A percentile compares a stretch with the other conserved stretches of the same genome.
Evolutionary conservation across 805 yeast genomes (phyloP).

Genomic region (Lipomyces kockii): DNA sequence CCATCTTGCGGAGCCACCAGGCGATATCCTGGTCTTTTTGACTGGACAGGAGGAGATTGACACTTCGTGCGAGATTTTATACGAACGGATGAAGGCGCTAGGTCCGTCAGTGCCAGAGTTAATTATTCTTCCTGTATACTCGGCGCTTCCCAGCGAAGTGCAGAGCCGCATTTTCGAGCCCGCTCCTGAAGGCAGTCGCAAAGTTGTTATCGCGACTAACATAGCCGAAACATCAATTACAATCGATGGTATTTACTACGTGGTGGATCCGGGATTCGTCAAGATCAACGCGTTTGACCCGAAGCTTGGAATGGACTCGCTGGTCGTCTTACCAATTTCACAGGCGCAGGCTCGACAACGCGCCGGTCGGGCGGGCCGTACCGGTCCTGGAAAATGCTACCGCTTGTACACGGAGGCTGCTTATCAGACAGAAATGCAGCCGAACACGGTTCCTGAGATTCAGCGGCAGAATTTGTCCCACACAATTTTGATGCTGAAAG

Average conservation of each 20-base stretch:
- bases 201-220: conserved; percentile 92
- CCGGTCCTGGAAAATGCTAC: conserved; percentile 95
- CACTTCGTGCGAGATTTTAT: conserved; percentile 72
- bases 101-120: conserved; percentile 65
- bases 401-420: conserved; percentile 85
- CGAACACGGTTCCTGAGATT: conserved; percentile 90
- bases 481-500: conserved; percentile 74
- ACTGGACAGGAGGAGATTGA: conserved; percentile 99
- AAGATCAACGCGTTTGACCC: conserved; percentile 91
- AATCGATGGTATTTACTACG: conserved; percentile 92
- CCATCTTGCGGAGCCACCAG: conserved; percentile 69
- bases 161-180: conserved; percentile 85
- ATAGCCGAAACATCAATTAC: conserved; percentile 97
- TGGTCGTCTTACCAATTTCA: conserved; percentile 86
- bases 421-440: conserved; percentile 73
- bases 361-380: conserved; percentile 98
- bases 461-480: conserved; percentile 77
- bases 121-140: conserved; percentile 84
- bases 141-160: conserved; percentile 83
- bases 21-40: conserved; percentile 86
- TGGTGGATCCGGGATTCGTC: conserved; percentile 92
- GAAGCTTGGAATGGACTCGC: conserved; percentile 82
- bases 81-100: conserved; percentile 65
- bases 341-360: conserved; percentile 95
- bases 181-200: conserved; percentile 76